A percentile compares a stretch with the other conserved stretches of the same genome.
phyloP scores from a whole-genome alignment of 345 rosid genomes.

The rapeseed (Brassica napus) region DNA sequence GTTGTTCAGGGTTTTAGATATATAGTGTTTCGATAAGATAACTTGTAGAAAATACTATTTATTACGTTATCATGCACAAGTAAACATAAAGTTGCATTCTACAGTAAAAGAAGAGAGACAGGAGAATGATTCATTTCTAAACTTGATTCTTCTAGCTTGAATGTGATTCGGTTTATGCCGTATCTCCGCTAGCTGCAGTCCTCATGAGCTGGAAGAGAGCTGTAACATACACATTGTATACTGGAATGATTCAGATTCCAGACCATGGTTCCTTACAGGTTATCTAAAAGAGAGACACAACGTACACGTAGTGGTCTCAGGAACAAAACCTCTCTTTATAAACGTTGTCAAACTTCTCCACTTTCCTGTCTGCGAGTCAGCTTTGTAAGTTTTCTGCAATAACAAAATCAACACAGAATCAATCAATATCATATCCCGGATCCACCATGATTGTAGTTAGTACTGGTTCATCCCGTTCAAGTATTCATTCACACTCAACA shows the following conservation, averaged over 20 bases:
- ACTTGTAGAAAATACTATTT: not conserved
- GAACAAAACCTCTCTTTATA: conserved; percentile 74
- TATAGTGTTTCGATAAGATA: no score
- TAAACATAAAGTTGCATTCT: not conserved
- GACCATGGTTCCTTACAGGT: not conserved
- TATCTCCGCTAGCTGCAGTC: conserved; percentile 77
- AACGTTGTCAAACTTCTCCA: conserved; percentile 80
- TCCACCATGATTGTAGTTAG: not conserved
- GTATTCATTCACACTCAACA: not conserved
- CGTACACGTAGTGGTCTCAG: conserved; percentile 53
- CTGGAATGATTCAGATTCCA: not conserved
- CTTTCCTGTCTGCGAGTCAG: conserved; percentile 81
- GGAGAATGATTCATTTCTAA: not conserved
- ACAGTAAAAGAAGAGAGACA: not conserved
- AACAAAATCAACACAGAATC: not conserved
- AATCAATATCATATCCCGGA: not conserved
- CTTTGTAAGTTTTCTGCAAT: conserved; percentile 81
- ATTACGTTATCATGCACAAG: not conserved
- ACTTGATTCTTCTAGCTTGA: conserved; percentile 16
- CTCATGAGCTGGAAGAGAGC: conserved; percentile 96
- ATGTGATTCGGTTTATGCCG: conserved; percentile 43
- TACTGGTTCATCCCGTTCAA: not conserved
- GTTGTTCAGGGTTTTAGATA: no score
- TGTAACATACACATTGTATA: conserved; percentile 36
- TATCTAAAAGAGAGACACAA: not conserved